Base-by-base conservation (phyloP, 371 early-diverging fungal genomes). In the Phascolomyces articulosus region DNA sequence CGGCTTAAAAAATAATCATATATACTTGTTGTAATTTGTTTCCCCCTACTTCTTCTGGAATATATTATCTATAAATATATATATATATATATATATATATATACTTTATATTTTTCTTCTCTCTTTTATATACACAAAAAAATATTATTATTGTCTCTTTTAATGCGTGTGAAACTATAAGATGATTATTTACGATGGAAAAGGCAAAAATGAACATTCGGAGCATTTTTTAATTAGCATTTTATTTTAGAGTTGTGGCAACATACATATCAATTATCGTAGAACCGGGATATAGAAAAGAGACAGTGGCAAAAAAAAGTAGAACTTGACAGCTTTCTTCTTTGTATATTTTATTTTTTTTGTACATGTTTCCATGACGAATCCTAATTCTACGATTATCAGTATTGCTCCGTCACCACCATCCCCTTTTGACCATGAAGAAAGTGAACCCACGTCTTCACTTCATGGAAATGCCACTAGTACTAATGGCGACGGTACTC, bases 1-100 rank as follows among this genome's bases (percentile, higher is more conserved):
- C 54, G 18, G 65, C 57, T n/a, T 64, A 64, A 48, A 61, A 60
- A 31, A 40, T 34, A 24, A 21, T 47, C 8, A 3, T 47, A 51
- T 8, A 44, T 18, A 44, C 38, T n/a, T 44, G n/a, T 44, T 44
- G 44, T 44, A 44, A 44, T 44, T 44, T 44, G 44, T 44, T 44
- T 44, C 15, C 8, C 15, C 38, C n/a, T n/a, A n/a, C n/a, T n/a
- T 34, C 9, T 13, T 4, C 7, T 7, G 23, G 23, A 51, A 51
- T 51, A 49, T 49, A 49, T 41, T 41, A 38, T 38, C 6, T 38
- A 41, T n/a, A 41, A 16, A 41, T 41, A 41, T 41, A 31, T 6
- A 31, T 31, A 31, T 31, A 34, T 34, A 34, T 9, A 34, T 34
- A 34, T 34, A 34, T 11, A 34, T 16, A 44, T 44, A 44, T 13